phyloP scores from a whole-genome alignment of 495 filamentous ascomycete species.

The Talaromyces borbonicus region DNA sequence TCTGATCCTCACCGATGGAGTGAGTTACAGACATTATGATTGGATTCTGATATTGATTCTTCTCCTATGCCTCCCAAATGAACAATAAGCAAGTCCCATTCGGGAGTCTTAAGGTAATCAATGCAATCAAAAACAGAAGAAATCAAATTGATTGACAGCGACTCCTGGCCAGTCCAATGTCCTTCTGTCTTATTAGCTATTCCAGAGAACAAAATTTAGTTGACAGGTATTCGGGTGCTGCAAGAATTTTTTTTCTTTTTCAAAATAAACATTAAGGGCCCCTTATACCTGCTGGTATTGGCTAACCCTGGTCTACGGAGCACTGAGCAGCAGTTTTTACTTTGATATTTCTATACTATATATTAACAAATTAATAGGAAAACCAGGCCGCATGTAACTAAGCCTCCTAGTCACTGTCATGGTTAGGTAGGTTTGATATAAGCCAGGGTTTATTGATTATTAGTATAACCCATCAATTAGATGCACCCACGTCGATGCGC shows the following conservation, averaged over 20 bases:
- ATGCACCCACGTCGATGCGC: too few relatives aligned
- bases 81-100: neutral
- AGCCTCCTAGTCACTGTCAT: too few relatives aligned
- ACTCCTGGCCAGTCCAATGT: neutral
- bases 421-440: too few relatives aligned
- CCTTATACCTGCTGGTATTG: neutral
- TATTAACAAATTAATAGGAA: too few relatives aligned
- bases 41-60: neutral
- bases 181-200: neutral
- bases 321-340: neutral
- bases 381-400: too few relatives aligned
- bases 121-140: neutral
- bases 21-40: neutral
- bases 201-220: neutral
- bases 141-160: neutral
- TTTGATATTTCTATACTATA: neutral
- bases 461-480: too few relatives aligned
- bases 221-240: neutral
- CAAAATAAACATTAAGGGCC: too few relatives aligned
- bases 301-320: neutral
- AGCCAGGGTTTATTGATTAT: too few relatives aligned
- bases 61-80: neutral
- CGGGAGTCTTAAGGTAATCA: neutral
- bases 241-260: too few relatives aligned
- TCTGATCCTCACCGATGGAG: neutral